These are phyloP conservation scores for Kalanchoe fedtschenkoi DNA, from an alignment of 164 flowering plant genomes.

Conservation along the genomic window DNA sequence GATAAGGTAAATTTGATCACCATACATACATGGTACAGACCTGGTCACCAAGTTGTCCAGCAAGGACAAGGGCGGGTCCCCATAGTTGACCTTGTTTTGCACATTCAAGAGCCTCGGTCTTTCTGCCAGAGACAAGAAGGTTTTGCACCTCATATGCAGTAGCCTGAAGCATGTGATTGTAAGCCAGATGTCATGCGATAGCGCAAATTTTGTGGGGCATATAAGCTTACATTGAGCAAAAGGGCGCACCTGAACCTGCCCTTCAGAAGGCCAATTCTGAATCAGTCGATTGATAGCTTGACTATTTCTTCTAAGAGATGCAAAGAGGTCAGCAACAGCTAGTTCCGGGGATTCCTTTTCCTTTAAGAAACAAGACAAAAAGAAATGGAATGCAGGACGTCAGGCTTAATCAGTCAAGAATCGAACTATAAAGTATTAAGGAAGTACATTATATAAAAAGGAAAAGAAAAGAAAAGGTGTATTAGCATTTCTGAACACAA, in stretches of 20 bases:
- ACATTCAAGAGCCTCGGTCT: conserved; percentile 76
- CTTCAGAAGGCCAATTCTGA: conserved; percentile 76
- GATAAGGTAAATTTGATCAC: not conserved
- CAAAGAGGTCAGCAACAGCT: conserved; percentile 81
- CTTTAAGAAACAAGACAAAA: conserved; percentile 19
- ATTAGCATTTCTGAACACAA: not conserved
- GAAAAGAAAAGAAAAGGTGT: not conserved
- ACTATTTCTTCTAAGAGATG: conserved; percentile 48
- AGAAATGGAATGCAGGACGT: not conserved
- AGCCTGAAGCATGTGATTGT: conserved; percentile 32
- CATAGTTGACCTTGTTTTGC: conserved; percentile 94
- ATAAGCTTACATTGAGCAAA: not conserved
- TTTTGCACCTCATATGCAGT: conserved; percentile 82
- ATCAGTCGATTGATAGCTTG: conserved; percentile 41
- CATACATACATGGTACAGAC: conserved; percentile 21
- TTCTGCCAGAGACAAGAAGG: conserved; percentile 90
- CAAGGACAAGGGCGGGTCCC: conserved; percentile 93
- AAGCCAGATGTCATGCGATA: not conserved
- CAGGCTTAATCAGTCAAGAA: not conserved
- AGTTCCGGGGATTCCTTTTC: conserved; percentile 72
- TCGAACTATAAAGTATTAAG: not conserved
- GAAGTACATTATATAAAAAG: not conserved
- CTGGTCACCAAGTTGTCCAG: conserved; percentile 86
- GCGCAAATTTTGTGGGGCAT: not conserved
- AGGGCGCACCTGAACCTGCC: conserved; percentile 49